phyloP scores from a whole-genome alignment of 805 yeast genomes.

The Ogataea methanolica region DNA sequence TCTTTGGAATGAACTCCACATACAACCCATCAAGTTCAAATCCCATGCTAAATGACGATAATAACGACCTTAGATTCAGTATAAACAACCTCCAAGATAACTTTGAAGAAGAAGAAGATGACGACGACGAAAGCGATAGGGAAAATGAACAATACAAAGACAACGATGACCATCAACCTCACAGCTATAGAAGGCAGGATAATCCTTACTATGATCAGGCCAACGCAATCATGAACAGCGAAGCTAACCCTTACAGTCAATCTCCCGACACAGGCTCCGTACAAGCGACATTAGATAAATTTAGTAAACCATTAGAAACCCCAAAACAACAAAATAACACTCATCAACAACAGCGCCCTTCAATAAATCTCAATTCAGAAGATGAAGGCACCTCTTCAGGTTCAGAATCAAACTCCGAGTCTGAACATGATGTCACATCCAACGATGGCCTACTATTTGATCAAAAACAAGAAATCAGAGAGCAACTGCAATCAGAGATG shows the following conservation, averaged over 20 bases:
- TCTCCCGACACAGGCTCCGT: no score
- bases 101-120: slow-evolving; percentile 19
- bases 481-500: slow-evolving; percentile 19
- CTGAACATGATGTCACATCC: not conserved
- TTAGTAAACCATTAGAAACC: no score
- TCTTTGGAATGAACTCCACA: slow-evolving; percentile 46
- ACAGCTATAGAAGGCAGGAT: no score
- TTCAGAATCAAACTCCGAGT: slow-evolving; percentile 8
- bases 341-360: not conserved
- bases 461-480: slow-evolving; percentile 16
- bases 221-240: no score
- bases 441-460: slow-evolving; percentile 9
- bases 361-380: slow-evolving; percentile 25
- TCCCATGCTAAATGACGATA: slow-evolving; percentile 29
- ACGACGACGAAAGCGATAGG: slow-evolving; percentile 8
- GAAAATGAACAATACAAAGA: slow-evolving; percentile 1
- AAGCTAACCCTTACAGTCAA: no score
- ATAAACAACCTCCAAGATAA: slow-evolving; percentile 18
- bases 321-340: no score
- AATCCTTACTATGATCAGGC: no score
- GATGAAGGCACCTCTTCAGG: slow-evolving; percentile 19
- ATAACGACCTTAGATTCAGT: slow-evolving; percentile 21
- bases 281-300: no score
- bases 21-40: slow-evolving; percentile 18
- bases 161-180: not conserved